Base-by-base conservation (phyloP, 1,284 basidiomycete genomes). In the Cystobasidium pallidum region DNA sequence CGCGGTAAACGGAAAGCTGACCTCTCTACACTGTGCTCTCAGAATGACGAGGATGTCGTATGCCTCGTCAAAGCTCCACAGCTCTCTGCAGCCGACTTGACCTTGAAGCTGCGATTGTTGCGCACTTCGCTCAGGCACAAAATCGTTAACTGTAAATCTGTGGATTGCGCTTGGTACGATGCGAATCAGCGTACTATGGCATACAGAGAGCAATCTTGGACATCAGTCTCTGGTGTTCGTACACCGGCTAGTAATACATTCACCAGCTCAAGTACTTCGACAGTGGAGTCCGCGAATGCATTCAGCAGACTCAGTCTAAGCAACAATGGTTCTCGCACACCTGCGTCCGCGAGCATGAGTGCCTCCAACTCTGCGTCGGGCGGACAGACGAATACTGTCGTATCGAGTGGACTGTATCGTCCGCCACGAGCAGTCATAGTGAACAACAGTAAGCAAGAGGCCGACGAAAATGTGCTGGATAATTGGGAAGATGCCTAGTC, bases 11-110 rank as follows among this genome's bases (percentile, higher is more conserved):
- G 30, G 26, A 34, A 36, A 34, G 26, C 32, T 57, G 54, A 57
- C 32, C 10, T 34, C 11, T n/a, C 32, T 57, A 2, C 7, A n/a
- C 3, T 6, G 24, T 51, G 21, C 6, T 54, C 36, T 28, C 30
- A 66, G 64, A 72, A 43, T 26, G 74, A 75, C 21, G 74, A 75
- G 39, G 73, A 74, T 52, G 73, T 74, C 4, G 41, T 74, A 30
- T 63, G 73, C 28, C n/a, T 66, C 17, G 62, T 70, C 0, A 36
- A 55, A 26, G 52, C 59, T 10, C 24, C 52, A 10, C 21, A 52
- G 15, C 15, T 57, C 10, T 30, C 47, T 1, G 28, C 67, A 17
- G 11, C 41, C 3, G 68, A 71, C 28, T 21, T 71, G 32, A 64
- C 68, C 10, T 51, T 71, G 45, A 71, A 71, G 49, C 45, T 71